Percentiles rank a stretch among this genome's conserved stretches.
These are phyloP conservation scores for Fusarium sambucinum DNA, from an alignment of 2,329 filamentous ascomycete genomes.

Conservation along the genomic window DNA sequence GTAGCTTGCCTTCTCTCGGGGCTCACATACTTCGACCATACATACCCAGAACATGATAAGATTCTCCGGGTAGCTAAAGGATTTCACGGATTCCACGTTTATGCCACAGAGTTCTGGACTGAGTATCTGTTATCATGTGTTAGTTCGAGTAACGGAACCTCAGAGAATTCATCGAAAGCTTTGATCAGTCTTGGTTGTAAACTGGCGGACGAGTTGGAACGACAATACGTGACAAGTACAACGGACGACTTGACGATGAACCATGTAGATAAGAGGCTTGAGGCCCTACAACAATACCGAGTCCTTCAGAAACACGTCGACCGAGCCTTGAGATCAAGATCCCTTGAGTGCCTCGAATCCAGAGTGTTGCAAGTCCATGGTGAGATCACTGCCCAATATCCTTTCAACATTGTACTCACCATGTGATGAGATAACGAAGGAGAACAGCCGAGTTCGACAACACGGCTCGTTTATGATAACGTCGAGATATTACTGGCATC, in stretches of 20 bases:
- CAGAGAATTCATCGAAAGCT: neutral
- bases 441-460: too few species aligned
- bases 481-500: too few species aligned
- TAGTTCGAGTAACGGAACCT: neutral
- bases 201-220: neutral
- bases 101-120: conserved; percentile 30
- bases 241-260: rapidly evolving
- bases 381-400: rapidly evolving
- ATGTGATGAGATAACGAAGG: too few species aligned
- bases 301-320: too few species aligned
- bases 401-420: too few species aligned
- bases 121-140: conserved; percentile 11
- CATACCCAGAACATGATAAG: neutral
- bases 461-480: too few species aligned
- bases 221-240: rapidly evolving
- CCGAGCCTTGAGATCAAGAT: too few species aligned
- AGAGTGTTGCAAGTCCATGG: too few species aligned
- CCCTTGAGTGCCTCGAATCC: too few species aligned
- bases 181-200: neutral
- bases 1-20: conserved; percentile 29
- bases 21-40: neutral
- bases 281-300: rapidly evolving
- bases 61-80: conserved; percentile 9
- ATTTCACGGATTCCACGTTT: conserved; percentile 25
- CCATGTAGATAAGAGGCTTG: rapidly evolving